phyloP scores from a whole-genome alignment of 202 grass and related monocot species.

The Dendrocalamus latiflorus region DNA sequence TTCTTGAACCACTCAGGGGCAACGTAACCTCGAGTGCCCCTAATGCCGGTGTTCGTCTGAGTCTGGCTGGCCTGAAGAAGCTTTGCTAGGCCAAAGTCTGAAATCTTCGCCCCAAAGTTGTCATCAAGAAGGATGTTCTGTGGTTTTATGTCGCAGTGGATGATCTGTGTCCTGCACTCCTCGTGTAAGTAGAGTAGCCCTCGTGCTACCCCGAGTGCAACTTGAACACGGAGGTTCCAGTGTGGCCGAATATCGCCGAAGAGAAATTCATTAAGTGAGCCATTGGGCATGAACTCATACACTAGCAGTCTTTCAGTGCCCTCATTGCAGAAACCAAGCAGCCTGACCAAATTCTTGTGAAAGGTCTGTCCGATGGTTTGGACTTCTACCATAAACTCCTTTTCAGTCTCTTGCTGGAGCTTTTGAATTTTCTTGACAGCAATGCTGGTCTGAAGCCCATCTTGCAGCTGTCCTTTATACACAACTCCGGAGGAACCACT shows the following conservation, averaged over 20 bases:
- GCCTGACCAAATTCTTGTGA: constrained; percentile 64
- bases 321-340: constrained; percentile 59
- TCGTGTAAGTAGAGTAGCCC: constrained; percentile 72
- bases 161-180: constrained; percentile 64
- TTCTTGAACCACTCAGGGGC: constrained; percentile 81
- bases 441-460: background rate
- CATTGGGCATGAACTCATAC: constrained; percentile 65
- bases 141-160: too few species aligned
- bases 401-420: constrained; percentile 36
- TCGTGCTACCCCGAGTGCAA: constrained; percentile 48
- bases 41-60: constrained; percentile 49
- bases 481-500: constrained; percentile 32
- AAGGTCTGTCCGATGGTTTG: constrained; percentile 52
- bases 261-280: constrained; percentile 41
- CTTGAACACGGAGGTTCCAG: constrained; percentile 42
- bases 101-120: constrained; percentile 45
- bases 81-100: constrained; percentile 80
- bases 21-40: constrained; percentile 69
- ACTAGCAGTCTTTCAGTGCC: constrained; percentile 56
- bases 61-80: constrained; percentile 56
- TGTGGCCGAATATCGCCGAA: constrained; percentile 2
- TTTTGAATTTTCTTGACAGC: constrained; percentile 68
- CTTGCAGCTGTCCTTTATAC: constrained; percentile 19
- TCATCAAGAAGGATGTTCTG: constrained; percentile 62
- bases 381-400: constrained; percentile 68